Base-by-base conservation (phyloP, 306 rosid genomes). In the Glycine latifolia region DNA sequence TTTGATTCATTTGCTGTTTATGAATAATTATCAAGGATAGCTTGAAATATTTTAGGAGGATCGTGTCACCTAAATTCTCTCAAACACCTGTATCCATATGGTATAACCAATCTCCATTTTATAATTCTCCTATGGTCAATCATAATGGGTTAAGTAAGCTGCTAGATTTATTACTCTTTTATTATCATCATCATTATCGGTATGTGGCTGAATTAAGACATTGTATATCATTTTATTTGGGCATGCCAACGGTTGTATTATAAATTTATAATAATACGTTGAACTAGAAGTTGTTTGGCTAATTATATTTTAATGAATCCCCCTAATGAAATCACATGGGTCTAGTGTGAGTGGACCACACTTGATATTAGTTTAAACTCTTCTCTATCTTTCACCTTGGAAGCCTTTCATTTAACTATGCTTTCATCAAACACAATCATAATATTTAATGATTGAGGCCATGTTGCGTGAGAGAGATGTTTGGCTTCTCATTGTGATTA, bases 291-390 rank as follows among this genome's bases (percentile, higher is more conserved):
- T 77, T 84, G 66, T 76, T 83, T 71, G 87, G 81, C 75, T 76
- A 43, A 84, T 68, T 15, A 68, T 79, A 33, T 83, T 89, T 39
- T 75, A 81, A 79, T 82, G 71, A 52, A 58, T 15, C 71, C 54
- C 79, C 77, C 63, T 63, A 73, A 81, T 77, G 90, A 87, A 87
- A 87, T 88, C 96, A 93, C 97, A 90, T 91, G 97, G 91, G 92
- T 90, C 72, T 89, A 77, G 88, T 79, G 74, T 55, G 14, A 80
- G 63, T 58, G 89, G 90, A 75, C 17, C 90, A 87, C 87, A 79
- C 78, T 55, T 68, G 35, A 31, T 56, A 86, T 72, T 89, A 85
- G 84, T 87, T 88, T 88, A 91, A 81, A 53, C 75, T 56, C 75
- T 75, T 41, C 41, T 65, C 69, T 84, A 63, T 87, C 55, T 47